Evolutionary conservation across 495 filamentous ascomycete genomes (phyloP), one percentile per base, ranked within the genome.

Genomic region (Podospora pseudocomata): DNA sequence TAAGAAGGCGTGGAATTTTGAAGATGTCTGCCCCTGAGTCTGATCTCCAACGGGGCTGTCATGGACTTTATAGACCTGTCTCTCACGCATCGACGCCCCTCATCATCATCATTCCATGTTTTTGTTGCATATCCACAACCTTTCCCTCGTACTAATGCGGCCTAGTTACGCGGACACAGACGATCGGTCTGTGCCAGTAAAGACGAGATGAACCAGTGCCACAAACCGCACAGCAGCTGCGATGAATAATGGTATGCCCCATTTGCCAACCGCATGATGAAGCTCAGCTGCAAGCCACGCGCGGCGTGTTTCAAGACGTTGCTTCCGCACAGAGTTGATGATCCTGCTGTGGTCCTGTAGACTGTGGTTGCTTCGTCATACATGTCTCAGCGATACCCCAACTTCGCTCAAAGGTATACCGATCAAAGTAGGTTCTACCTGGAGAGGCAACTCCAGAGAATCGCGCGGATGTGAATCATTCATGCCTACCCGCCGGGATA

Each of bases 61-160:
- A 49, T 49, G 15, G 13, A 49, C 39, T 49, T 49, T 49, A 49
- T 49, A 49, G 39, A 49, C 39, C 15, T 49, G 7, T 49, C 39
- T 16, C 7, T 13, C 9, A 11, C 6, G 15, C 15, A 49, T 16
- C 39, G 0, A 2, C 39, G 18, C 32, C 34, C 28, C 15, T 49
- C 39, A 49, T 49, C 39, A 49, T 49, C 39, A 49, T 49, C 39
- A 49, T 49, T 11, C 39, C 39, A 49, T 49, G 39, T 23, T 65
- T 28, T 58, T 60, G 27, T 53, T 60, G 32, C 67, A 3, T 27
- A 27, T 58, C 20, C 61, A 39, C 61, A 54, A 16, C 54, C 32
- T 60, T 60, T 55, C 11, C 60, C 66, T 49, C 39, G 39, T 49
- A 49, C 39, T 49, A 49, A 49, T 49, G 39, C 39, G 39, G 39